These are phyloP conservation scores for Brachypodium distachyon DNA, from an alignment of 202 grass and related monocot genomes.

Conservation along the genomic window DNA sequence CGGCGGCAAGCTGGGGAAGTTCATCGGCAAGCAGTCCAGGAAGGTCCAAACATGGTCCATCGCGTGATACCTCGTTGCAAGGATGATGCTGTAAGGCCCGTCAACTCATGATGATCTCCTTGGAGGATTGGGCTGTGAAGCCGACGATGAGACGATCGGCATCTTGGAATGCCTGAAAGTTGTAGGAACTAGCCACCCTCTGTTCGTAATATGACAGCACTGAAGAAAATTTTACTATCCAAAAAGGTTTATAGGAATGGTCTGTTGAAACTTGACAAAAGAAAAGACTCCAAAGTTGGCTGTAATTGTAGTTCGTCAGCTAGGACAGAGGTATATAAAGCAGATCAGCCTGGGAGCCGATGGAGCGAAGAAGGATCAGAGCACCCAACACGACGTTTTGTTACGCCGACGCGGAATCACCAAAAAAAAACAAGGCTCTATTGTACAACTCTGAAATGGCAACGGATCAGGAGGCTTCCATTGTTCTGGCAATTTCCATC, in stretches of 20 bases:
- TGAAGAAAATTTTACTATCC: not conserved
- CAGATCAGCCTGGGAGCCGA: not conserved
- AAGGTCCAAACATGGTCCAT: constrained; percentile 87
- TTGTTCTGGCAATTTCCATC: too few species aligned
- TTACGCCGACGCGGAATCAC: too few species aligned
- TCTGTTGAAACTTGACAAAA: not conserved
- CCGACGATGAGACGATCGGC: constrained; percentile 43
- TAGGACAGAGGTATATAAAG: constrained; percentile 18
- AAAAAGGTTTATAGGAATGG: not conserved
- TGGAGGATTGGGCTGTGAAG: constrained; percentile 60
- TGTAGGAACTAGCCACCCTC: not conserved
- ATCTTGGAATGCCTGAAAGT: constrained; percentile 48
- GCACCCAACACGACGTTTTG: too few species aligned
- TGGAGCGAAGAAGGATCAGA: too few species aligned
- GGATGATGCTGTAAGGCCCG: constrained; percentile 83
- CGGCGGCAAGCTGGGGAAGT: constrained; percentile 60
- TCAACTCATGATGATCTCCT: constrained; percentile 69
- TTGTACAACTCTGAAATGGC: too few species aligned
- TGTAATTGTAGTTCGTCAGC: not conserved
- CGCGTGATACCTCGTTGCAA: constrained; percentile 62
- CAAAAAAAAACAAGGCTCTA: too few species aligned
- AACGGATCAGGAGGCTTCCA: too few species aligned
- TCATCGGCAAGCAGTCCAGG: constrained; percentile 68
- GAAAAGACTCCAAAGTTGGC: not conserved
- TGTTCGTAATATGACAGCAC: too few species aligned